phyloP scores from a whole-genome alignment of 306 rosid species.

The Hippophae rhamnoides region DNA sequence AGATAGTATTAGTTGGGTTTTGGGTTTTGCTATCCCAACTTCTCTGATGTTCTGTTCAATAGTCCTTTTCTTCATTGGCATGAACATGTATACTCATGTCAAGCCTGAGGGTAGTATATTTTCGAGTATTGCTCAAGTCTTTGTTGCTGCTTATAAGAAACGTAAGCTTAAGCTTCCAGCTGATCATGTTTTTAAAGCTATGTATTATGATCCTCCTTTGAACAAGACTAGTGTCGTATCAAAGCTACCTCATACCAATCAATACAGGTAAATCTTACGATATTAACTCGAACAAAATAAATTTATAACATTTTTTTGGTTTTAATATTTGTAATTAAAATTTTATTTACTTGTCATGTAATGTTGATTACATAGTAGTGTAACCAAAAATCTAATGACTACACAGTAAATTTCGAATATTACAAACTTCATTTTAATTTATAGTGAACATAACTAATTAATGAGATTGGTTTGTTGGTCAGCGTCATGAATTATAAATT shows the following conservation, averaged over 20 bases:
- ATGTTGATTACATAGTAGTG: too few relatives aligned
- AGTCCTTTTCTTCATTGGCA: slow-evolving; percentile 40
- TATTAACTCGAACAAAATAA: background rate
- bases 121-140: slow-evolving; percentile 37
- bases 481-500: too few relatives aligned
- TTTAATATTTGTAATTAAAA: too few relatives aligned
- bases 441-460: too few relatives aligned
- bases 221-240: slow-evolving; percentile 16
- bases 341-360: too few relatives aligned
- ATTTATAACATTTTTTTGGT: too few relatives aligned
- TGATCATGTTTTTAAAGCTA: background rate
- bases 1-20: slow-evolving; percentile 66
- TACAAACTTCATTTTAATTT: too few relatives aligned
- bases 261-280: slow-evolving; percentile 36
- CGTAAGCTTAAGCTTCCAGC: slow-evolving; percentile 32
- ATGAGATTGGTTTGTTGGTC: too few relatives aligned
- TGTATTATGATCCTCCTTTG: slow-evolving; percentile 46
- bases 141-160: slow-evolving; percentile 58
- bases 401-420: too few relatives aligned
- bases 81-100: slow-evolving; percentile 29
- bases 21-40: slow-evolving; percentile 67
- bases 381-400: too few relatives aligned
- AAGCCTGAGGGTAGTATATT: slow-evolving; percentile 57
- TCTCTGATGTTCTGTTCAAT: slow-evolving; percentile 42
- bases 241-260: slow-evolving; percentile 46